Conservation (phyloP, 2,329 filamentous ascomycete genomes). For the Verticillium albo-atrum region DNA sequence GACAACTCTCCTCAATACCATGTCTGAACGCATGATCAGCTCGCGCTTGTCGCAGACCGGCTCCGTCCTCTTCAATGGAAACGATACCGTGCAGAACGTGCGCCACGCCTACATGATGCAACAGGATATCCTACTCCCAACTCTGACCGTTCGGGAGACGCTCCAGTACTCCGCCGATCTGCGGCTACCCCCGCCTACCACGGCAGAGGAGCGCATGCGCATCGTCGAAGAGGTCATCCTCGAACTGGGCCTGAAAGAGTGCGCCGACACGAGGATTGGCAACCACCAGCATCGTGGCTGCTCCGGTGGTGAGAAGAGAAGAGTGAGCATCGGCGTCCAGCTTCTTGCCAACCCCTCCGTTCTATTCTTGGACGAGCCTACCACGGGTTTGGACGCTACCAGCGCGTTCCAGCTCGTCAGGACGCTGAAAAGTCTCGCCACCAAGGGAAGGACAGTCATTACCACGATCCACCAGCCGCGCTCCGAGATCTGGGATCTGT, state of each 20-base stretch:
- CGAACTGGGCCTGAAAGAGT: constrained; percentile 72
- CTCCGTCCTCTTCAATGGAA: constrained; percentile 56
- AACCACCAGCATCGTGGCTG: constrained; percentile 69
- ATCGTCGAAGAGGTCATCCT: constrained; percentile 75
- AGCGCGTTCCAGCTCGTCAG: constrained; percentile 70
- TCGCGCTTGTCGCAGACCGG: constrained; percentile 48
- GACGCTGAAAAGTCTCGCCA: constrained; percentile 63
- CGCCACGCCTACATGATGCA: constrained; percentile 71
- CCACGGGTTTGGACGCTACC: constrained; percentile 72
- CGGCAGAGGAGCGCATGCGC: constrained; percentile 49
- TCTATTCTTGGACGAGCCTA: constrained; percentile 75
- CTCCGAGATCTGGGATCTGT: constrained; percentile 74
- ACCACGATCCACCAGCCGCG: constrained; percentile 74
- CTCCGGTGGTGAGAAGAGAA: constrained; percentile 73
- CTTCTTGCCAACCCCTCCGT: constrained; percentile 75
- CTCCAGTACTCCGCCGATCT: constrained; percentile 69
- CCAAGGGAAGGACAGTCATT: constrained; percentile 65
- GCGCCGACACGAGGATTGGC: constrained; percentile 70
- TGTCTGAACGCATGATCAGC: constrained; percentile 65
- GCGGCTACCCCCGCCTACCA: constrained; percentile 60
- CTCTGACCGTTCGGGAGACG: constrained; percentile 72
- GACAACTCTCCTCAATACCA: constrained; percentile 65
- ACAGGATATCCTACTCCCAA: constrained; percentile 69
- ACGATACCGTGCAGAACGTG: constrained; percentile 45
- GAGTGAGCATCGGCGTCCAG: constrained; percentile 74